Evolutionary conservation across 73 alveolate genomes (phyloP).

Genomic region (Uronychia binucleata): DNA sequence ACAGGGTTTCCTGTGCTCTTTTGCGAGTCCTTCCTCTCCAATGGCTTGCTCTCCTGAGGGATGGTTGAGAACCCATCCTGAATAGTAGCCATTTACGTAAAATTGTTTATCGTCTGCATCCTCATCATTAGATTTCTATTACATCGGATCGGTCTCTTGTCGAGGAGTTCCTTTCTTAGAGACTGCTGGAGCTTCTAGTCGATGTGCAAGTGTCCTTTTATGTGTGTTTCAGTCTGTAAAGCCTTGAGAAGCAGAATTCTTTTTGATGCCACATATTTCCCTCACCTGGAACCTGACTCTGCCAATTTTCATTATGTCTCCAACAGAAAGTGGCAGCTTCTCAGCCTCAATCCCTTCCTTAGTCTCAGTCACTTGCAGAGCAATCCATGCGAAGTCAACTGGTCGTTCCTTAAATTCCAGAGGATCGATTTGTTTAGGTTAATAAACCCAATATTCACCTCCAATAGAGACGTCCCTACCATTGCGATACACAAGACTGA

Average conservation of each 20-base stretch:
- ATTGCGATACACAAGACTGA: not conserved
- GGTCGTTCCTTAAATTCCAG: not conserved
- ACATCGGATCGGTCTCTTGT: no score
- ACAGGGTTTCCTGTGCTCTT: not conserved
- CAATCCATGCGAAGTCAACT: not conserved
- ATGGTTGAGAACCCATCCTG: not conserved
- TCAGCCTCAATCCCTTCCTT: not conserved
- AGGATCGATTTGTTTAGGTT: not conserved
- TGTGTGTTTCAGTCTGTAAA: no score
- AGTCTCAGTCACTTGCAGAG: not conserved
- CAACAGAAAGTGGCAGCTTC: not conserved
- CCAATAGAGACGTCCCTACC: not conserved
- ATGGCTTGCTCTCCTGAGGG: not conserved
- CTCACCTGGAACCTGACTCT: conserved; percentile 56
- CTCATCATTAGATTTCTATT: no score
- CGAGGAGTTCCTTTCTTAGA: no score
- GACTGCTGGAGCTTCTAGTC: no score
- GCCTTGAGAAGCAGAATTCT: not conserved
- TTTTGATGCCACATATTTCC: conserved; percentile 14
- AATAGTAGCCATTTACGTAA: not conserved
- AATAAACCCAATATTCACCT: not conserved
- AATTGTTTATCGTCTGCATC: not conserved
- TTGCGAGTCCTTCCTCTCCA: not conserved
- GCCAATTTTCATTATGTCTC: conserved; percentile 53
- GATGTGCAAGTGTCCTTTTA: no score